A percentile compares a stretch with the other conserved stretches of the same genome.
Conservation (phyloP, 1,284 basidiomycete genomes). For the Sporisorium scitamineum region DNA sequence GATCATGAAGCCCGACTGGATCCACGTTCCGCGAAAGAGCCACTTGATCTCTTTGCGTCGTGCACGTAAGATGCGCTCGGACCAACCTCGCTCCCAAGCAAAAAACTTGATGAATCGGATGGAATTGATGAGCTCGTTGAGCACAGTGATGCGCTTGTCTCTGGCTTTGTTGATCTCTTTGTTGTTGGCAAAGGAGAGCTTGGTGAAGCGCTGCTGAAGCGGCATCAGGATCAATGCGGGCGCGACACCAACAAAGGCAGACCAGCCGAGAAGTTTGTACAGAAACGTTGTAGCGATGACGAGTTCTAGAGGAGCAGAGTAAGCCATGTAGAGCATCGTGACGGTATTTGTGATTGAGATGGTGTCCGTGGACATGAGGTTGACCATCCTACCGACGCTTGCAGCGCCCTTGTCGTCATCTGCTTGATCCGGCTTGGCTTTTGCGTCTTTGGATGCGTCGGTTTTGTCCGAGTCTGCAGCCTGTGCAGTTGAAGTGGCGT, state of each 20-base stretch:
- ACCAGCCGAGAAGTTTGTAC: conserved; percentile 56
- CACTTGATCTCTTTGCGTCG: conserved; percentile 36
- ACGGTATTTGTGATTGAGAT: conserved; percentile 18
- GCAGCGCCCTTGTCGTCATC: conserved; percentile 34
- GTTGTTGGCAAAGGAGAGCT: conserved; percentile 18
- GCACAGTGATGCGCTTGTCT: conserved; percentile 42
- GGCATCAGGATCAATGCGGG: conserved; percentile 44
- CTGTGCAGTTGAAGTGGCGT: conserved; percentile 71
- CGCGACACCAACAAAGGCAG: conserved; percentile 47
- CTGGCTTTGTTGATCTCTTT: conserved; percentile 22
- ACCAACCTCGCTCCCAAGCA: conserved; percentile 54
- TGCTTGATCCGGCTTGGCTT: conserved; percentile 8
- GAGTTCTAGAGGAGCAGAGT: conserved; percentile 49
- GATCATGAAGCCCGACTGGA: conserved; percentile 12
- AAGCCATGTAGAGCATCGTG: conserved; percentile 28
- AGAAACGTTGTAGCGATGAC: conserved; percentile 46
- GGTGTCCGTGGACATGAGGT: conserved; percentile 42
- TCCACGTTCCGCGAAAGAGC: conserved; percentile 10
- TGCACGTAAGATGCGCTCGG: conserved; percentile 24
- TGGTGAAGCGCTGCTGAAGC: conserved; percentile 36
- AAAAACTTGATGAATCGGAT: conserved; percentile 62
- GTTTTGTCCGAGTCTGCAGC: conserved; percentile 65
- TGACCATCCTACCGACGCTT: conserved; percentile 49
- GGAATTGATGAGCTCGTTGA: conserved; percentile 52
- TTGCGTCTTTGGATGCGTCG: background rate